These are phyloP conservation scores for Colletotrichum sp. DNA, from an alignment of 2,329 filamentous ascomycete species.

Conservation along the genomic window DNA sequence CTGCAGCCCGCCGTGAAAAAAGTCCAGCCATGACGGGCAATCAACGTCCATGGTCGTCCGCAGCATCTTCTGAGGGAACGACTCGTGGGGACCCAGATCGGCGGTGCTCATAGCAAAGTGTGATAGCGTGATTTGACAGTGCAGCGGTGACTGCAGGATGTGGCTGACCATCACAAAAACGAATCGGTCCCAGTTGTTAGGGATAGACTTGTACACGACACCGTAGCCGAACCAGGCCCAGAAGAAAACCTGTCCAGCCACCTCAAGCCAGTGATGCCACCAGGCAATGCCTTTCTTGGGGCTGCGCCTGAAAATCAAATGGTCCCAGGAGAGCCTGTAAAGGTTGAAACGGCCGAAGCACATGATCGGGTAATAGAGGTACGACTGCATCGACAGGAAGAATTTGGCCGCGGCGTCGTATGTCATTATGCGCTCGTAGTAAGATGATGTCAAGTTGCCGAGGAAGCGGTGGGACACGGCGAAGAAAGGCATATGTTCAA, in stretches of 20 bases:
- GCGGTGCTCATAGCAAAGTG: conserved; percentile 95
- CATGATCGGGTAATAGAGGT: conserved; percentile 83
- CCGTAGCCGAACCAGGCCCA: conserved; percentile 88
- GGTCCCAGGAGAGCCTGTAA: conserved; percentile 81
- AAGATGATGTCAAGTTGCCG: conserved; percentile 74
- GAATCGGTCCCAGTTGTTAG: conserved; percentile 71
- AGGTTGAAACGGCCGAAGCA: conserved; percentile 86
- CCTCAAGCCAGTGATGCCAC: conserved; percentile 85
- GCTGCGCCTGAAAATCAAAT: conserved; percentile 72
- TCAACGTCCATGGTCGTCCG: conserved; percentile 94
- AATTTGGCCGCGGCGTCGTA: conserved; percentile 78
- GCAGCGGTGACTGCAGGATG: conserved; percentile 79
- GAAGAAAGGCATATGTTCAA: conserved; percentile 89
- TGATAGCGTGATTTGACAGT: conserved; percentile 89
- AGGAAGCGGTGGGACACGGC: conserved; percentile 85
- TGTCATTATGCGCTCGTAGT: conserved; percentile 80
- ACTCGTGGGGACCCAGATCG: conserved; percentile 82
- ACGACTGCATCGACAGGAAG: conserved; percentile 76
- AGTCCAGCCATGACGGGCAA: conserved; percentile 87
- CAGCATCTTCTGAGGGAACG: conserved; percentile 89
- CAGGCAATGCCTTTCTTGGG: conserved; percentile 78
- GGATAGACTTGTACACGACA: conserved; percentile 76
- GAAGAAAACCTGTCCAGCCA: conserved; percentile 78
- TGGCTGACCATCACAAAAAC: conserved; percentile 82
- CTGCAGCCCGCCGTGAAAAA: conserved; percentile 86